Evolutionary conservation across 1,139 yeast species (phyloP).

Genomic region (Sugiyamaella xylanicola): DNA sequence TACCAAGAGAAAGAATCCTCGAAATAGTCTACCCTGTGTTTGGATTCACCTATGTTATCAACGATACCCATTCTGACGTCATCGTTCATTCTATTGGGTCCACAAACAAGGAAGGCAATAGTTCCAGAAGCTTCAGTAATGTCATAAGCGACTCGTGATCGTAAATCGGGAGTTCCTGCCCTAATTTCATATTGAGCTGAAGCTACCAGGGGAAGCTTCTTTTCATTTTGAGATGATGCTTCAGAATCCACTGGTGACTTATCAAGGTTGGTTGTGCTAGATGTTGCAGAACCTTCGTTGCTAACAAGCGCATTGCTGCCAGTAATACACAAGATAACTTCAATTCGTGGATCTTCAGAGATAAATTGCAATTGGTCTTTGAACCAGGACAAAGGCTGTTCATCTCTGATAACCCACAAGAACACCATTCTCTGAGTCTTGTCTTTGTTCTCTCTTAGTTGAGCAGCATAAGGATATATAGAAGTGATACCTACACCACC

Average conservation of each 20-base stretch:
- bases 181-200: background rate
- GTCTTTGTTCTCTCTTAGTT: conserved; percentile 31
- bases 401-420: conserved; percentile 29
- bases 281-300: background rate
- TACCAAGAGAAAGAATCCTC: conserved; percentile 46
- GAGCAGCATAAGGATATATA: conserved; percentile 33
- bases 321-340: conserved; percentile 18
- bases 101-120: conserved; percentile 30
- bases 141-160: conserved; percentile 32
- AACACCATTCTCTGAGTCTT: conserved; percentile 20
- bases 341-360: conserved; percentile 23
- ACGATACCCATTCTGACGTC: conserved; percentile 48
- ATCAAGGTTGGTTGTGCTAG: background rate
- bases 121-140: conserved; percentile 21
- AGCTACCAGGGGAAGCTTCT: background rate
- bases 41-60: conserved; percentile 23
- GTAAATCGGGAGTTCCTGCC: conserved; percentile 46
- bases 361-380: conserved; percentile 24
- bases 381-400: conserved; percentile 28
- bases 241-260: background rate
- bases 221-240: background rate
- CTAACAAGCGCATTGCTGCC: background rate
- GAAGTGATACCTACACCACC: conserved; percentile 77
- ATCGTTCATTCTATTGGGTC: conserved; percentile 34
- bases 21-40: conserved; percentile 40